phyloP scores from a whole-genome alignment of 257 asterid genomes.

The Lycium ferocissimum region DNA sequence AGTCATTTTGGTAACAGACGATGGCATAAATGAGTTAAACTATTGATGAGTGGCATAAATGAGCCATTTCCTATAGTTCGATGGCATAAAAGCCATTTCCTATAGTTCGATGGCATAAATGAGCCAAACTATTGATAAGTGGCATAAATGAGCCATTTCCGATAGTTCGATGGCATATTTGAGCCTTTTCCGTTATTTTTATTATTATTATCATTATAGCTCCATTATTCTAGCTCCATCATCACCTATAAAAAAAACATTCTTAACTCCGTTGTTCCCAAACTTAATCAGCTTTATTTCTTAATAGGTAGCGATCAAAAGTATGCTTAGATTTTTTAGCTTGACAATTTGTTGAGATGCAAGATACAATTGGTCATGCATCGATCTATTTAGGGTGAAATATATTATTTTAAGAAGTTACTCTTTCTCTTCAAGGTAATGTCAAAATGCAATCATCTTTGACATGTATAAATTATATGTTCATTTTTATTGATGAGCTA shows the following conservation, averaged over 20 bases:
- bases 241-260: neutral
- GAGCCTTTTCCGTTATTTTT: too few relatives aligned
- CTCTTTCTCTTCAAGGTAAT: neutral
- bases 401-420: neutral
- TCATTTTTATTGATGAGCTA: conserved; percentile 23
- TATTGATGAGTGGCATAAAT: too few relatives aligned
- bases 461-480: neutral
- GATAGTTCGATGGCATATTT: too few relatives aligned
- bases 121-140: too few relatives aligned
- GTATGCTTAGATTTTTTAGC: neutral
- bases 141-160: too few relatives aligned
- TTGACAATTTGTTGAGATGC: neutral
- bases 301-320: neutral
- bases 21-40: too few relatives aligned
- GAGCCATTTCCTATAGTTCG: too few relatives aligned
- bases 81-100: too few relatives aligned
- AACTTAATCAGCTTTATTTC: neutral
- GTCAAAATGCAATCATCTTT: conserved; percentile 4
- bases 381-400: neutral
- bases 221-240: neutral
- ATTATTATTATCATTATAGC: neutral
- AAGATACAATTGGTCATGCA: neutral
- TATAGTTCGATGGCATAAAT: too few relatives aligned
- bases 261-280: neutral
- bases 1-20: too few relatives aligned